These are phyloP conservation scores for Globisporangium barbulae DNA, from an alignment of 352 stramenopile species.

Conservation along the genomic window DNA sequence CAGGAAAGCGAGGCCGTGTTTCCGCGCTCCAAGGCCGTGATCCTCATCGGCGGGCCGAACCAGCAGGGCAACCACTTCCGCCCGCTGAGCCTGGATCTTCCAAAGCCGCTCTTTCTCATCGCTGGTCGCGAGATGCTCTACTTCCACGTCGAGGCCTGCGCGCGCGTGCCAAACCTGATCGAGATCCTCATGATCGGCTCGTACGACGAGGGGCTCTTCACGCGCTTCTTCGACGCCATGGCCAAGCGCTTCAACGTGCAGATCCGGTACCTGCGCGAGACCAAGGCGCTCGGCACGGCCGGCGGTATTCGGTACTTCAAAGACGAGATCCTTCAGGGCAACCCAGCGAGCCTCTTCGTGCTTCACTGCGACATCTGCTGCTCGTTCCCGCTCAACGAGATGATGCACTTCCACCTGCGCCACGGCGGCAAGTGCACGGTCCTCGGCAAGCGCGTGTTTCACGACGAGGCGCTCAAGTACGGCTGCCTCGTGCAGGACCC, in stretches of 20 bases:
- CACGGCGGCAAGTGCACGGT: constrained; percentile 72
- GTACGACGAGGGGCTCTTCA: constrained; percentile 88
- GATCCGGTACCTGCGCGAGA: constrained; percentile 81
- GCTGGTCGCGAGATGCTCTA: constrained; percentile 86
- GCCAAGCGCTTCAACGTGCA: constrained; percentile 79
- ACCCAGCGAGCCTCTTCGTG: constrained; percentile 73
- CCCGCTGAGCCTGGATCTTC: constrained; percentile 80
- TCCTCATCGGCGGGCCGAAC: constrained; percentile 85
- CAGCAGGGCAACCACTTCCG: constrained; percentile 88
- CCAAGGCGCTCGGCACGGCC: constrained; percentile 78
- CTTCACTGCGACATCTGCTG: constrained; percentile 88
- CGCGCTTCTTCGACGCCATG: constrained; percentile 85
- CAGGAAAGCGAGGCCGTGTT: constrained; percentile 47
- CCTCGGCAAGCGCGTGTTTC: constrained; percentile 85
- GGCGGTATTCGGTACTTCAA: constrained; percentile 83
- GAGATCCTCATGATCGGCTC: constrained; percentile 89
- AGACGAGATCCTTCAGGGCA: constrained; percentile 77
- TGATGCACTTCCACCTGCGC: constrained; percentile 86
- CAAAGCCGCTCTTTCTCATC: constrained; percentile 86
- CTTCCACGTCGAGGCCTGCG: constrained; percentile 86
- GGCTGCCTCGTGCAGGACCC: constrained; percentile 81
- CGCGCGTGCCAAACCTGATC: constrained; percentile 75
- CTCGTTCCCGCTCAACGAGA: constrained; percentile 85
- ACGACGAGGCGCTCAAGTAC: constrained; percentile 88
- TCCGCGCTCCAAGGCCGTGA: constrained; percentile 80